phyloP scores from a whole-genome alignment of 441 rosid species.

The Erysimum pusillum region DNA sequence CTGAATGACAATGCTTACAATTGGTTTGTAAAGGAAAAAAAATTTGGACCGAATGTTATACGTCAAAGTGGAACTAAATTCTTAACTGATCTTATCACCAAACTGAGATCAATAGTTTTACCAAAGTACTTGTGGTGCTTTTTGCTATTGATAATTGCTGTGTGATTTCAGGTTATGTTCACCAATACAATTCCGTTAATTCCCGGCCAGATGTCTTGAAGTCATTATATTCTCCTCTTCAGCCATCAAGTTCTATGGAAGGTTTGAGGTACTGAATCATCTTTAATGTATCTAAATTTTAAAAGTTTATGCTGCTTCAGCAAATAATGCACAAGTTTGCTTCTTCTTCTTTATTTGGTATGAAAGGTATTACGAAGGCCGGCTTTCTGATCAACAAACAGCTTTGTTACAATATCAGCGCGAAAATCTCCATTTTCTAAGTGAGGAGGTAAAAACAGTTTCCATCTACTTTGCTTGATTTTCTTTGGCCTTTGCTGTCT shows the following conservation, averaged over 20 bases:
- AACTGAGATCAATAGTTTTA: constrained; percentile 3
- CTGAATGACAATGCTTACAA: background rate
- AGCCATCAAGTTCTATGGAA: constrained; percentile 93
- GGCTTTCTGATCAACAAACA: constrained; percentile 97
- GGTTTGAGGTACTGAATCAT: constrained; percentile 71
- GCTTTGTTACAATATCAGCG: constrained; percentile 96
- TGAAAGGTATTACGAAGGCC: constrained; percentile 86
- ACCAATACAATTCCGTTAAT: constrained; percentile 84
- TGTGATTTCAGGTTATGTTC: constrained; percentile 77
- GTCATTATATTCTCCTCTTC: constrained; percentile 95
- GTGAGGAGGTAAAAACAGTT: constrained; percentile 78
- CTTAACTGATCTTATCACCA: background rate
- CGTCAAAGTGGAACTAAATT: constrained; percentile 1
- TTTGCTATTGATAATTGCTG: constrained; percentile 9
- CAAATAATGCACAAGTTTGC: background rate
- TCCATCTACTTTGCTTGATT: constrained; percentile 11
- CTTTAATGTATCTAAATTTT: background rate
- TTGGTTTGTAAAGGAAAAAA: background rate
- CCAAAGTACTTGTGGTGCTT: background rate
- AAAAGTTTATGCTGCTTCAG: background rate
- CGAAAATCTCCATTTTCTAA: constrained; percentile 90
- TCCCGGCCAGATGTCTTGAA: constrained; percentile 97
- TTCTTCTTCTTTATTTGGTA: constrained; percentile 18
- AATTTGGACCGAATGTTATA: background rate
- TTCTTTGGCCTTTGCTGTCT: constrained; percentile 13